These are phyloP conservation scores for Nephelium lappaceum DNA, from an alignment of 345 rosid species.

Conservation along the genomic window DNA sequence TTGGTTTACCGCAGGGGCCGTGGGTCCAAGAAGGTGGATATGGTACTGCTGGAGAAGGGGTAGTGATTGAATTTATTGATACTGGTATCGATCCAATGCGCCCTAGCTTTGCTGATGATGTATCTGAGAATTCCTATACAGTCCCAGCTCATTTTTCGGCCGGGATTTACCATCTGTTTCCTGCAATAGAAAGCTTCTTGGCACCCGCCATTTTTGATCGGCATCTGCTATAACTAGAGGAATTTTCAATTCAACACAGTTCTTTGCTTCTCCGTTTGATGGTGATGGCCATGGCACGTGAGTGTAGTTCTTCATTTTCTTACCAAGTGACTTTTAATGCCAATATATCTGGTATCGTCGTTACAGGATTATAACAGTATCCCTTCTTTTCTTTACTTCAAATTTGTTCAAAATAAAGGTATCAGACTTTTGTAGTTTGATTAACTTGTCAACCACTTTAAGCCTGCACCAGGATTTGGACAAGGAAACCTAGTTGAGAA, in stretches of 20 bases:
- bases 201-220: conserved; percentile 95
- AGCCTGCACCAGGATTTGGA: background rate
- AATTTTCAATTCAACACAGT: conserved; percentile 80
- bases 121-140: conserved; percentile 60
- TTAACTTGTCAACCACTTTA: background rate
- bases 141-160: conserved; percentile 79
- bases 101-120: conserved; percentile 75
- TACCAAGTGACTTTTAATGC: background rate
- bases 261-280: conserved; percentile 94
- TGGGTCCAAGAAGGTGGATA: conserved; percentile 85
- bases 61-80: conserved; percentile 88
- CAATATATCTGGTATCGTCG: background rate
- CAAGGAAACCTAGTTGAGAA: background rate
- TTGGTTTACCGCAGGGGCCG: conserved; percentile 81
- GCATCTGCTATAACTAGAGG: conserved; percentile 98
- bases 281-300: conserved; percentile 99
- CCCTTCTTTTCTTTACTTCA: conserved; percentile 5
- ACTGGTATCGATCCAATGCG: conserved; percentile 95
- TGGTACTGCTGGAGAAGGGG: conserved; percentile 85
- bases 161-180: conserved; percentile 96
- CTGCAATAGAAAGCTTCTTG: conserved; percentile 92
- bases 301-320: too few species aligned
- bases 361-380: too few species aligned
- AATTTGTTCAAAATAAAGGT: background rate
- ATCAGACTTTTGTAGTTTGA: background rate